A percentile compares a stretch with the other conserved stretches of the same genome.
These are phyloP conservation scores for Ormosia emarginata DNA, from an alignment of 306 rosid species.

Conservation along the genomic window DNA sequence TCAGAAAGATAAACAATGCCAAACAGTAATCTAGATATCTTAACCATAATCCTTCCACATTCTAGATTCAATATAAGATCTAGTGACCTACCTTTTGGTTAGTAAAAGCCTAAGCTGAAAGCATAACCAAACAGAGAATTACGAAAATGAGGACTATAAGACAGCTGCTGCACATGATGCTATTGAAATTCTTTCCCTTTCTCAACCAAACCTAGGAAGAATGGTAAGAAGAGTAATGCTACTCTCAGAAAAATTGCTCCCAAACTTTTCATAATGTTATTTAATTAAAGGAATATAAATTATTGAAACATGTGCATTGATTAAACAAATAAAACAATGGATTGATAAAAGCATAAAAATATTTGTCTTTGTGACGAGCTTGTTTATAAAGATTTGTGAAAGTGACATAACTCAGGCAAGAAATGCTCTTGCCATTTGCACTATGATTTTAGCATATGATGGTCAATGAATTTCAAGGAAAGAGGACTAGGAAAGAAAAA, in stretches of 20 bases:
- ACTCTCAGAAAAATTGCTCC: neutral
- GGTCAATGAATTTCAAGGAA: neutral
- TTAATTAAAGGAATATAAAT: neutral
- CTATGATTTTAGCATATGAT: neutral
- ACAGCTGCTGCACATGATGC: neutral
- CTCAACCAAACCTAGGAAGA: neutral
- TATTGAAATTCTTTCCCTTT: neutral
- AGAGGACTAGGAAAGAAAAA: neutral
- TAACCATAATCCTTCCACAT: neutral
- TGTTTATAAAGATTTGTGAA: neutral
- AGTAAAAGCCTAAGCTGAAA: neutral
- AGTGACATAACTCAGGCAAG: neutral
- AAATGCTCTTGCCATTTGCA: neutral
- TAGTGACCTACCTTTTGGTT: neutral
- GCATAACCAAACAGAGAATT: neutral
- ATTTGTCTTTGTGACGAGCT: neutral
- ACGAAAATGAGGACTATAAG: neutral
- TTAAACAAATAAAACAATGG: neutral
- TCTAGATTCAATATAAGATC: neutral
- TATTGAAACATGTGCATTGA: neutral
- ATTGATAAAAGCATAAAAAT: neutral
- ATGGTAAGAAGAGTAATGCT: neutral
- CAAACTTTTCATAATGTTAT: neutral
- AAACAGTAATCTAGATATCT: neutral
- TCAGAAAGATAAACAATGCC: neutral